Conservation (phyloP, 768 basidiomycete species). For the Mycena vitilis region DNA sequence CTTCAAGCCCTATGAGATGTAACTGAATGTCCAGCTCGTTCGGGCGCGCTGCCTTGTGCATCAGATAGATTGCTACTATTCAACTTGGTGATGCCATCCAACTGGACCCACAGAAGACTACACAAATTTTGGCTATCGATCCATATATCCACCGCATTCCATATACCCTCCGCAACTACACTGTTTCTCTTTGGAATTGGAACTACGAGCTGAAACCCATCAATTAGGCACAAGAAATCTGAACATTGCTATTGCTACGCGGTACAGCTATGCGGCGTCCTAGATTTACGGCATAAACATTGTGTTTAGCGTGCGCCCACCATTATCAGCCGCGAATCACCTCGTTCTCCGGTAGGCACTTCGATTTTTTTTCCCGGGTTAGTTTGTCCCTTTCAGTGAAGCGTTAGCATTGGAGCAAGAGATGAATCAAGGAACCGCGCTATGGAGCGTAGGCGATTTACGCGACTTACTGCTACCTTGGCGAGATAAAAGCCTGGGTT, state of each 20-base stretch:
- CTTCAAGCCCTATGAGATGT: neutral
- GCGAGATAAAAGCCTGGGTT: conserved; percentile 13
- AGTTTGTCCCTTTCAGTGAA: conserved; percentile 6
- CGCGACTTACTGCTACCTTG: neutral
- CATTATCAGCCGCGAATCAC: conserved; percentile 22
- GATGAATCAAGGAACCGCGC: neutral
- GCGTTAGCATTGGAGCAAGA: neutral
- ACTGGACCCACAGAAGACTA: conserved; percentile 26
- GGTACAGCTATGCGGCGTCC: neutral
- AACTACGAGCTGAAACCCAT: neutral
- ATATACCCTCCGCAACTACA: neutral
- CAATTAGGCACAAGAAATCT: neutral
- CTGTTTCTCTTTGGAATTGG: neutral
- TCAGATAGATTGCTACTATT: neutral
- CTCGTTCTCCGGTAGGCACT: conserved; percentile 10
- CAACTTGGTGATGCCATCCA: conserved; percentile 17
- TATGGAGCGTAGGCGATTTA: neutral
- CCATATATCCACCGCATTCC: neutral
- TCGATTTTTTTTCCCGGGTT: neutral
- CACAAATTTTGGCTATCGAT: neutral
- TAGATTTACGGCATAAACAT: conserved; percentile 20
- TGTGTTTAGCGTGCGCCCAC: conserved; percentile 1
- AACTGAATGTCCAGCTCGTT: neutral
- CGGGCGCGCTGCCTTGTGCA: neutral
- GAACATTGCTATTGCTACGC: neutral